Evolutionary conservation across 2,329 filamentous ascomycete species (phyloP), one percentile per base, ranked within the genome.

Genomic region (Botryotinia globosa): DNA sequence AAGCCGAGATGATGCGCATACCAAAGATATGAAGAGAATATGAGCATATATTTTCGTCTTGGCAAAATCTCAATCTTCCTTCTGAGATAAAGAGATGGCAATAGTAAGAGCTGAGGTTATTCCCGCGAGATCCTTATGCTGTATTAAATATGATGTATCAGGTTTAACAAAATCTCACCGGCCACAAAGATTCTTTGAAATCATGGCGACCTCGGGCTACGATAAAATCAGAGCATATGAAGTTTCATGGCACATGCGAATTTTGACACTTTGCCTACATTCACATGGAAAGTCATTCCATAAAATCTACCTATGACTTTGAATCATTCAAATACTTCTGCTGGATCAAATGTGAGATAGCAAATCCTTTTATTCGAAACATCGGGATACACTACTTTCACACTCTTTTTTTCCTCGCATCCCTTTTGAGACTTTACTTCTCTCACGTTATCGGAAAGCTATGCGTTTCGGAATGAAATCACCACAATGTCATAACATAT

Each of bases 11-110:
- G 42, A 22, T n/a, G 39, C n/a, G 42, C 6, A 63, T 10, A 25
- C 2, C 22, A 18, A 58, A 66, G 44, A 39, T 25, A 7, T 22
- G 34, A 64, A 61, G 68, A 64, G 45, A 71, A 64, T 63, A 29
- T 48, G 14, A 37, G 37, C 10, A 51, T n/a, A 29, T 12, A 54
- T 71, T 71, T 22, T 71, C 44, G 59, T 71, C 69, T 71, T 71
- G 69, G 69, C 69, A 44, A 7, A 54, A 20, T 4, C 22, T 29
- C 12, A 54, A 39, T 39, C 37, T 16, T 54, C 32, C 32, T 54
- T 16, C 34, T 66, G 14, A n/a, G 22, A 29, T 54, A 1, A 54
- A 39, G 14, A 54, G 4, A 39, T 22, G 45, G 25, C 10, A 22
- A n/a, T 29, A 16, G 10, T 39, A 39, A 54, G 45, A 54, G 32